These are phyloP conservation scores for Babesia ovata DNA, from an alignment of 169 alveolate genomes.

Conservation along the genomic window DNA sequence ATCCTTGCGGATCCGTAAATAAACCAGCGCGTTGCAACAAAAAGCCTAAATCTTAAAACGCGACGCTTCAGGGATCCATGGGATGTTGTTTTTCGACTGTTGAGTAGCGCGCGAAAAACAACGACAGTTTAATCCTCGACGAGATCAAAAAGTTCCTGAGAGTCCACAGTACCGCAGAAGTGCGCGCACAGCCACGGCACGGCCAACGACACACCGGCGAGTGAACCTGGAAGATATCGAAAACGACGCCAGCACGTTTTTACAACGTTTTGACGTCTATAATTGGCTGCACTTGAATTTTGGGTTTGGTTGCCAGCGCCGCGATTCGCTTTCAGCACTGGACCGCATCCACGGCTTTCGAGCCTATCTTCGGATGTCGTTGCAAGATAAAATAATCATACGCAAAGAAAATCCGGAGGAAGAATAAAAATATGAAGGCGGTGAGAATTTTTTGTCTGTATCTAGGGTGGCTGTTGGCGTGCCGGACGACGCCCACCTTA, in stretches of 20 bases:
- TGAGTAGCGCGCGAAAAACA: background rate
- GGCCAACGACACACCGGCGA: background rate
- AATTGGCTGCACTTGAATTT: too few species aligned
- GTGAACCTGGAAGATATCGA: background rate
- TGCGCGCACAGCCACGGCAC: conserved; percentile 10
- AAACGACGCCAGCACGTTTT: too few species aligned
- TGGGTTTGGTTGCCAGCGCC: too few species aligned
- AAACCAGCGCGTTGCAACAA: too few species aligned
- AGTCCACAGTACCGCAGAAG: background rate
- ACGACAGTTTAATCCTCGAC: background rate
- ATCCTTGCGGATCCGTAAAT: too few species aligned
- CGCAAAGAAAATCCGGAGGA: background rate
- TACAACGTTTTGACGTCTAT: too few species aligned
- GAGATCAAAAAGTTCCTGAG: background rate
- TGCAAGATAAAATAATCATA: background rate
- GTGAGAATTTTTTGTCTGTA: conserved; percentile 13
- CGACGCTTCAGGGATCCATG: background rate
- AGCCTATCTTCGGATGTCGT: too few species aligned
- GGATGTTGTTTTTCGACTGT: background rate
- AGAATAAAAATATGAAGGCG: background rate
- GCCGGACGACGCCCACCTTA: conserved; percentile 41
- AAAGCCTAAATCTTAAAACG: background rate
- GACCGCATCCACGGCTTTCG: too few species aligned
- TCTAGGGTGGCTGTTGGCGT: conserved; percentile 19
- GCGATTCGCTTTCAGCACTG: too few species aligned